Base-by-base conservation (phyloP, 1,284 basidiomycete species). In the Austropuccinia psidii region DNA sequence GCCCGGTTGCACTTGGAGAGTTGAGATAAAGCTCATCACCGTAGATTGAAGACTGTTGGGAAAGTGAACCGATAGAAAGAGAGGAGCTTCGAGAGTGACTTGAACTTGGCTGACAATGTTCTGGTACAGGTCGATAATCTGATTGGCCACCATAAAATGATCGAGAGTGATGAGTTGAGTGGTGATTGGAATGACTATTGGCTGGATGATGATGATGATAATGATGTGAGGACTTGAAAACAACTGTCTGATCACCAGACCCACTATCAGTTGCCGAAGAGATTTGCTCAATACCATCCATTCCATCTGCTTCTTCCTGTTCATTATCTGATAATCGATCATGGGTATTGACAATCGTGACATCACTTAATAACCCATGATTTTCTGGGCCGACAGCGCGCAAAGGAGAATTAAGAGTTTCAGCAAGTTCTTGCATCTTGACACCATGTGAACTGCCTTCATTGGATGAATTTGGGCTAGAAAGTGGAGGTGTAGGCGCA, bases 21-120 rank as follows among this genome's bases (percentile, higher is more conserved):
- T 57, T 45, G 41, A 31, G 37, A n/a, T 57, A 41, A 9, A 45
- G 35, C 41, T 69, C 66, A 24, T 57, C 66, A 29, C 66, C 66
- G 58, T 57, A 69, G 29, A 69, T 41, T n/a, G 67, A 72, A 13
- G 69, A 72, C 17, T 45, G 45, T 33, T 72, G 69, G 17, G 57
- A 58, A 21, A 68, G 21, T 5, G 69, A 72, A n/a, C 58, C 45
- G 15, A 72, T 61, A 11, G 58, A 72, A 27, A 62, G 41, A 1
- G 58, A 69, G 5, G 67, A 69, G 41, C 55, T 60, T 6, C 69
- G 57, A 27, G 69, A 72, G 43, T 72, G 69, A 29, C 29, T 69
- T 3, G 67, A 69, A 33, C 67, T 69, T 15, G 67, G 24, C 21
- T 69, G 67, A 47, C 55, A 41, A 17, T 37, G 37, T 17, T 37